Percentiles rank a stretch among this genome's conserved stretches.
Evolutionary conservation across 352 stramenopile genomes (phyloP).

Genomic region (Globisporangium spiculum): DNA sequence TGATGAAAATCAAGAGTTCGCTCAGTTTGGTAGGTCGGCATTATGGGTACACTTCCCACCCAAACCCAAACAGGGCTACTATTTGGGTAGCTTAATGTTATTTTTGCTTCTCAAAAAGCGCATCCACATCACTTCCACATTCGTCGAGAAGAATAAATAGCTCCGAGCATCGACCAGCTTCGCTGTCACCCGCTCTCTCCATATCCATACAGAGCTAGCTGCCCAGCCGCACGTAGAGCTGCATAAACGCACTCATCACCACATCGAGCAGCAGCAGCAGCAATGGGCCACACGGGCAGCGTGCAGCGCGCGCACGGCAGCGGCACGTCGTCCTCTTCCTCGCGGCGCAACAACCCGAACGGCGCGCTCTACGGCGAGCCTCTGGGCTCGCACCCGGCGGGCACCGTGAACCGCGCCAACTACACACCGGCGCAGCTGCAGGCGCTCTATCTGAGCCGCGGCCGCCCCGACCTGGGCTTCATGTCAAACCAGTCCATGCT

Average conservation of each 20-base stretch:
- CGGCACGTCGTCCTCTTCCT: neutral
- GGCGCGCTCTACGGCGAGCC: slow-evolving; percentile 67
- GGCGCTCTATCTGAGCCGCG: slow-evolving; percentile 76
- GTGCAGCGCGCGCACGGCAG: slow-evolving; percentile 36
- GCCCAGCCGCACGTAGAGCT: neutral
- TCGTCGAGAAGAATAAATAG: neutral
- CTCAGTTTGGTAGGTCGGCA: neutral
- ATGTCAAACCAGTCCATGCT: slow-evolving; percentile 66
- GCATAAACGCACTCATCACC: neutral
- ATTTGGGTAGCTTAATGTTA: neutral
- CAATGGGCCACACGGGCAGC: slow-evolving; percentile 76
- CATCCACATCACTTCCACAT: neutral
- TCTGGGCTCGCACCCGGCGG: slow-evolving; percentile 25
- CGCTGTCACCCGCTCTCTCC: neutral
- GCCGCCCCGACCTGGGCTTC: slow-evolving; percentile 81
- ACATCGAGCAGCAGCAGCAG: neutral
- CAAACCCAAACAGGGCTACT: neutral
- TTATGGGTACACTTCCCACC: neutral
- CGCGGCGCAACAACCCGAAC: slow-evolving; percentile 25
- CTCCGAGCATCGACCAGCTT: neutral
- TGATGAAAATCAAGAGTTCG: too few species aligned
- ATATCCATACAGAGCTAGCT: neutral
- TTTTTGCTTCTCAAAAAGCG: slow-evolving; percentile 6
- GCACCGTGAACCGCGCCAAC: slow-evolving; percentile 36
- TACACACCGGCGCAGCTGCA: slow-evolving; percentile 85